Percentiles rank a stretch among this genome's conserved stretches.
These are phyloP conservation scores for Spinacia oleracea DNA, from an alignment of 179 eudicot species.

Conservation along the genomic window DNA sequence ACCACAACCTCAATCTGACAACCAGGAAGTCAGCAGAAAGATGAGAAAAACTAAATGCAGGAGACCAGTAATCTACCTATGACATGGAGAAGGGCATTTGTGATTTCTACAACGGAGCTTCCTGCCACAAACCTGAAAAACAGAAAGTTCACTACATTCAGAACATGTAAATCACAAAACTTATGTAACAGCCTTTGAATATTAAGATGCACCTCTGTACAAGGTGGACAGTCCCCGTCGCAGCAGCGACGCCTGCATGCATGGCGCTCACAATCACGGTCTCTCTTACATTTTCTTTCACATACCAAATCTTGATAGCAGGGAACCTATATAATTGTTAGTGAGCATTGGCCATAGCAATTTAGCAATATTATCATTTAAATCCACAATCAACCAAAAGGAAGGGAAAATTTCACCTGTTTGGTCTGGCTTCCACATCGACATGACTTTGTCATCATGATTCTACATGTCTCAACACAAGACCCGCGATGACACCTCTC, in stretches of 20 bases:
- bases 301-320: slow-evolving; percentile 95
- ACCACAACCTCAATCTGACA: neutral
- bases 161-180: neutral
- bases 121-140: slow-evolving; percentile 80
- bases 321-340: slow-evolving; percentile 71
- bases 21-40: neutral
- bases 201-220: slow-evolving; percentile 65
- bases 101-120: slow-evolving; percentile 94
- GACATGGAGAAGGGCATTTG: slow-evolving; percentile 98
- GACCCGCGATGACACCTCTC: slow-evolving; percentile 91
- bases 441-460: slow-evolving; percentile 71
- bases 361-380: neutral
- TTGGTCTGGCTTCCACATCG: slow-evolving; percentile 91
- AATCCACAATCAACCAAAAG: slow-evolving; percentile 7
- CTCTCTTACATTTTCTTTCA: slow-evolving; percentile 82
- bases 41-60: neutral
- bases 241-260: slow-evolving; percentile 96
- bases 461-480: slow-evolving; percentile 81
- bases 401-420: slow-evolving; percentile 53
- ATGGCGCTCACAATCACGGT: slow-evolving; percentile 97
- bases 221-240: slow-evolving; percentile 95
- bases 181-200: neutral
- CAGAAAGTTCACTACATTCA: slow-evolving; percentile 8
- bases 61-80: slow-evolving; percentile 50
- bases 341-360: slow-evolving; percentile 13